Percentiles rank a stretch among this genome's conserved stretches.
phyloP scores from a whole-genome alignment of 2,329 filamentous ascomycete species.

The Fusarium sp. region DNA sequence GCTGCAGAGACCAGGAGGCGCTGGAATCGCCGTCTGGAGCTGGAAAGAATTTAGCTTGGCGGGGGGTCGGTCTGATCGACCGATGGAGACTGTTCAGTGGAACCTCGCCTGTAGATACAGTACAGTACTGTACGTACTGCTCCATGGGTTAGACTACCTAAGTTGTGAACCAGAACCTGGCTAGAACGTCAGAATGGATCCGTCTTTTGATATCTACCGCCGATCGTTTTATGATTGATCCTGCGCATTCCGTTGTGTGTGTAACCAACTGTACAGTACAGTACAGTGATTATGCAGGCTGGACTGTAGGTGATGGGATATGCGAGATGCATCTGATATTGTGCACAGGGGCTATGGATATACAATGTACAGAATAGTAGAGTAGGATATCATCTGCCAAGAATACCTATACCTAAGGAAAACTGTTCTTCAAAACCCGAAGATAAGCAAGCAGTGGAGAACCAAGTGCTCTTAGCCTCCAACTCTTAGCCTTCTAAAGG shows the following conservation, averaged over 20 bases:
- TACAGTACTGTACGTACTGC: background rate
- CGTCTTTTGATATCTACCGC: slow-evolving; percentile 17
- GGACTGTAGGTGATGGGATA: background rate
- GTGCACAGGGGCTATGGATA: background rate
- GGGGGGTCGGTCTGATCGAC: slow-evolving; percentile 43
- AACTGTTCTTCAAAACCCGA: background rate
- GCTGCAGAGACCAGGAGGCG: slow-evolving; percentile 6
- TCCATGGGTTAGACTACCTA: background rate
- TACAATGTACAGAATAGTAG: background rate
- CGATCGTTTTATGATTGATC: slow-evolving; percentile 19
- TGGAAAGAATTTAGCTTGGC: slow-evolving; percentile 30
- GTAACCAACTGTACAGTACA: background rate
- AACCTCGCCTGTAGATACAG: slow-evolving; percentile 4
- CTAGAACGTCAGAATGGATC: slow-evolving; percentile 26
- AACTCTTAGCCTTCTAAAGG: background rate
- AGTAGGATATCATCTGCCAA: background rate
- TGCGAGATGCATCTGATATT: background rate
- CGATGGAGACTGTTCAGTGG: slow-evolving; percentile 28
- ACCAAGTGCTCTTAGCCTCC: background rate
- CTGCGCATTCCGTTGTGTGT: background rate
- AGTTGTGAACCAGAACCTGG: slow-evolving; percentile 16
- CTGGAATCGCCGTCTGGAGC: slow-evolving; percentile 31
- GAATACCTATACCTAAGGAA: background rate
- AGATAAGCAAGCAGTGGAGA: background rate
- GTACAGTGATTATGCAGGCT: background rate